A percentile compares a stretch with the other conserved stretches of the same genome.
These are phyloP conservation scores for Gyromitra esculenta DNA, from an alignment of 2,329 filamentous ascomycete genomes.

Conservation along the genomic window DNA sequence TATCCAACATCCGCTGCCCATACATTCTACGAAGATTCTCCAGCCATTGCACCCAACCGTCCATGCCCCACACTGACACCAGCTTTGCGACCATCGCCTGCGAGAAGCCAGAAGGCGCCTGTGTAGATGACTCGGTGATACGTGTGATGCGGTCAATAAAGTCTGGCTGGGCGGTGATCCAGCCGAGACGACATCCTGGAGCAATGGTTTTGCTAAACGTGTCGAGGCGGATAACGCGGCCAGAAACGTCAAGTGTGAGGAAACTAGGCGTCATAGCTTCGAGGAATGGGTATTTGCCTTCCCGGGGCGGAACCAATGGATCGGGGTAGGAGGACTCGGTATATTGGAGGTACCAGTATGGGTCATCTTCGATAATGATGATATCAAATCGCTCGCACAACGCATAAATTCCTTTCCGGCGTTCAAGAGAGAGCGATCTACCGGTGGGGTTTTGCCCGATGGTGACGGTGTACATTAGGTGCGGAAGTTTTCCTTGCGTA, in stretches of 20 bases:
- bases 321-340: slow-evolving; percentile 65
- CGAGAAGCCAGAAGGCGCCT: slow-evolving; percentile 88
- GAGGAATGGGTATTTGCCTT: slow-evolving; percentile 72
- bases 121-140: slow-evolving; percentile 79
- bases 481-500: slow-evolving; percentile 75
- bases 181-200: slow-evolving; percentile 87
- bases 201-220: slow-evolving; percentile 95
- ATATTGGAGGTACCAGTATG: slow-evolving; percentile 94
- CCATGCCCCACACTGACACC: slow-evolving; percentile 81
- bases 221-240: slow-evolving; percentile 87
- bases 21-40: slow-evolving; percentile 84
- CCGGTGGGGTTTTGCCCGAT: slow-evolving; percentile 91
- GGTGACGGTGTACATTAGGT: slow-evolving; percentile 90
- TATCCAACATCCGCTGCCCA: slow-evolving; percentile 81
- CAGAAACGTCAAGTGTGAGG: slow-evolving; percentile 77
- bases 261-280: slow-evolving; percentile 80
- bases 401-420: slow-evolving; percentile 80
- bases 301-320: slow-evolving; percentile 60
- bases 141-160: slow-evolving; percentile 78
- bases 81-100: slow-evolving; percentile 82
- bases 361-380: slow-evolving; percentile 91
- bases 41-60: slow-evolving; percentile 92
- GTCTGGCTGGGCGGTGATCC: slow-evolving; percentile 84
- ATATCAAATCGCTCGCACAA: slow-evolving; percentile 86
- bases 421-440: slow-evolving; percentile 75